Evolutionary conservation across 768 basidiomycete genomes (phyloP), one percentile per base, ranked within the genome.

Genomic region (Panus rudis): DNA sequence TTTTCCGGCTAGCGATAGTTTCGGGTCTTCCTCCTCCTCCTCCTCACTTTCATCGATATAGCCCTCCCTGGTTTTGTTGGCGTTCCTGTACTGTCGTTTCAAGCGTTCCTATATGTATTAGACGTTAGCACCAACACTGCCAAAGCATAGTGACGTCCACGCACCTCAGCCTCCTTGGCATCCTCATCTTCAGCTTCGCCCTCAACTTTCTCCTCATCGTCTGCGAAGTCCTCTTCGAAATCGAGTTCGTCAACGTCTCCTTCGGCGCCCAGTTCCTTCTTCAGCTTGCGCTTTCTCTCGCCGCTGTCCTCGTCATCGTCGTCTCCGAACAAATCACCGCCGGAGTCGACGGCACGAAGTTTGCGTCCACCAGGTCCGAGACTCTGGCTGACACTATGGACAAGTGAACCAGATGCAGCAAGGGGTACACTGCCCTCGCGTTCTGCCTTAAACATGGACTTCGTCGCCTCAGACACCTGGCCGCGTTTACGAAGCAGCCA

Each of bases 171-270:
- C 56, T 88, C 85, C 58, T 85, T 92, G 24, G 82, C 78, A 57
- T 91, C 90, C 51, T 91, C 90, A 31, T 89, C 78, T 43, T 78
- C 75, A 42, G 85, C 84, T 11, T 78, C 73, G 13, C 74, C 73
- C 62, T 79, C 74, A 39, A 63, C 54, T 53, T 78, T 79, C 54
- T 92, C 90, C 25, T 92, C 90, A 47, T 92, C 90, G 53, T 92
- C 90, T 3, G 85, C 84, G 54, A 90, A 84, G 14, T 86, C 83
- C 54, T 84, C 86, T 54, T 92, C 88, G 51, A 77, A 92, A 6
- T 81, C 71, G 42, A 86, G 73, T 59, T 92, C 90, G 55, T 92
- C 90, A 47, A 85, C 55, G 54, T 86, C 86, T 5, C 86, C 88
- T 50, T 92, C 89, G 16, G 69, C 81, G 13, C 82, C 85, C 51